Evolutionary conservation across 179 eudicot species (phyloP).

Genomic region (Heliamphora pulchella): DNA sequence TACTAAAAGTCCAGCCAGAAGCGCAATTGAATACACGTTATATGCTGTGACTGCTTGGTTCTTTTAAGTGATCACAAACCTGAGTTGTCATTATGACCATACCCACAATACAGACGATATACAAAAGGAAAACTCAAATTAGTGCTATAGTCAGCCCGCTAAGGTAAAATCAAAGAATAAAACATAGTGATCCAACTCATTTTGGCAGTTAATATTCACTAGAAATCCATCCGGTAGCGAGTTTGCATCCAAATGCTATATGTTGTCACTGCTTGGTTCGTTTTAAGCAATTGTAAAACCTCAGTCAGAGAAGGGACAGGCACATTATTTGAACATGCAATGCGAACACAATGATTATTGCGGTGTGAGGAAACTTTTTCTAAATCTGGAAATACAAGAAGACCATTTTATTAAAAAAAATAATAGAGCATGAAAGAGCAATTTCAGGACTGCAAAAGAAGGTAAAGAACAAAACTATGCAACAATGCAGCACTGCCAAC

Average conservation of each 20-base stretch:
- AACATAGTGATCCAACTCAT: background rate
- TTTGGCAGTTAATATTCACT: background rate
- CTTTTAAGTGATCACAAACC: background rate
- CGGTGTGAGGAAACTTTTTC: background rate
- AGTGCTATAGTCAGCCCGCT: background rate
- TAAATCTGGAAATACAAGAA: background rate
- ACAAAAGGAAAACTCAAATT: constrained; percentile 13
- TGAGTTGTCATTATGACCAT: constrained; percentile 72
- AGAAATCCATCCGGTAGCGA: background rate
- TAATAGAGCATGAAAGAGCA: background rate
- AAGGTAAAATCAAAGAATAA: background rate
- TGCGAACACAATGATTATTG: background rate
- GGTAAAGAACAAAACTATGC: background rate
- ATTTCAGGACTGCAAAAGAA: background rate
- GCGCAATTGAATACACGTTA: background rate
- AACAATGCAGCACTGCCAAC: background rate
- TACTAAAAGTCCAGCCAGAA: background rate
- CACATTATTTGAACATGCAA: background rate
- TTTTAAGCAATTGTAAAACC: background rate
- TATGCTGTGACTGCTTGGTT: background rate
- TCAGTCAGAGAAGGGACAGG: background rate
- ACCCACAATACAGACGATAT: constrained; percentile 72
- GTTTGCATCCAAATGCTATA: background rate
- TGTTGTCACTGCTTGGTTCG: background rate
- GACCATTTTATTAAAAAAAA: background rate